Percentiles rank a stretch among this genome's conserved stretches.
Evolutionary conservation across 257 asterid species (phyloP).

Genomic region (Ilex aquifolium): DNA sequence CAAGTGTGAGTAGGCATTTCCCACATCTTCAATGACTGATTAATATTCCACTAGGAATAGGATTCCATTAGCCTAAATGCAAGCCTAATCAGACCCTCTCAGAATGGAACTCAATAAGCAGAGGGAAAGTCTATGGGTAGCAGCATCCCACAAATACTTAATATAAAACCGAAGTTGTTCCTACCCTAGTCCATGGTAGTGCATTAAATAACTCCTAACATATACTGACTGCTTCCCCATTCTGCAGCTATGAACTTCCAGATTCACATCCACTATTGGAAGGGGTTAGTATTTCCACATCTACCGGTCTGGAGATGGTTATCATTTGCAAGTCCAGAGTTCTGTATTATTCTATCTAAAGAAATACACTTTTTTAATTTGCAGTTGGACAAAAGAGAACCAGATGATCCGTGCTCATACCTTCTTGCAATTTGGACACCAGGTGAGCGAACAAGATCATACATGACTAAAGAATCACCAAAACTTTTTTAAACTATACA

Average conservation of each 20-base stretch:
- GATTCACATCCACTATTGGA: slow-evolving; percentile 81
- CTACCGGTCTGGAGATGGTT: slow-evolving; percentile 10
- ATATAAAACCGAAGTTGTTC: no score
- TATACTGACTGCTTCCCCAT: slow-evolving; percentile 18
- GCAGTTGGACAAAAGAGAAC: slow-evolving; percentile 87
- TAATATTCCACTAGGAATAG: no score
- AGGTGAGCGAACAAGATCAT: slow-evolving; percentile 39
- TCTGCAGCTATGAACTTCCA: slow-evolving; percentile 89
- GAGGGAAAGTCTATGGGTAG: no score
- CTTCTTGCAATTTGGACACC: slow-evolving; percentile 99
- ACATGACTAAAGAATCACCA: no score
- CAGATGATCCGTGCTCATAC: slow-evolving; percentile 88
- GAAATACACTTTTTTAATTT: slow-evolving; percentile 20
- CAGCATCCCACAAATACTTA: no score
- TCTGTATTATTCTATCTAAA: slow-evolving; percentile 3
- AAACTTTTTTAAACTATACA: no score
- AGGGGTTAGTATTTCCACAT: slow-evolving; percentile 54
- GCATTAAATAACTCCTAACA: no score
- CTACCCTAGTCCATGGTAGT: no score
- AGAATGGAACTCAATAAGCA: no score
- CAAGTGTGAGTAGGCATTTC: slow-evolving; percentile 65
- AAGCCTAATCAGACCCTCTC: no score
- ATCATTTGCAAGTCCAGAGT: slow-evolving; percentile 7
- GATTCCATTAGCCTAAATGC: no score
- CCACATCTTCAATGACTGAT: slow-evolving; percentile 1